These are phyloP conservation scores for Phytophthora lateralis DNA, from an alignment of 352 stramenopile species.

Conservation along the genomic window DNA sequence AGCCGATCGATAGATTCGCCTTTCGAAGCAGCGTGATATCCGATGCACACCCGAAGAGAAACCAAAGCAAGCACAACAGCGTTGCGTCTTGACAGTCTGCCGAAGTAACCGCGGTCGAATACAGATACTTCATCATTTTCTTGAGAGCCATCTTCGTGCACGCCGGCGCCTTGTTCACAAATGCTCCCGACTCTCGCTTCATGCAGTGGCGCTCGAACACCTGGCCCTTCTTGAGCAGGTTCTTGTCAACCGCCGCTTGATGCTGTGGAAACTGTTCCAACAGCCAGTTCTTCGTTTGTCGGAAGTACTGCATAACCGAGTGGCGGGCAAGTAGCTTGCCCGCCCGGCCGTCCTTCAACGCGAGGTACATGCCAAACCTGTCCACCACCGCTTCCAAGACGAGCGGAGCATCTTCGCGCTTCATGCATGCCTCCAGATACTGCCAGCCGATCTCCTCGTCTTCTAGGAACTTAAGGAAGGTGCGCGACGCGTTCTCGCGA, in stretches of 20 bases:
- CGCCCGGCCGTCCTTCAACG: too few species aligned
- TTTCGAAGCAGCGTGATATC: conserved; percentile 25
- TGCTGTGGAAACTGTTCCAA: conserved; percentile 16
- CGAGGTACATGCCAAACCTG: too few species aligned
- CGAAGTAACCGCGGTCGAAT: too few species aligned
- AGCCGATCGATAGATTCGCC: conserved; percentile 21
- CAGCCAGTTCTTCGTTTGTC: conserved; percentile 27
- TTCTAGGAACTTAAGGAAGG: conserved; percentile 5
- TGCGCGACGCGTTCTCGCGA: conserved; percentile 13
- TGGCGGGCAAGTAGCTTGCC: too few species aligned
- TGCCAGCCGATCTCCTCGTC: too few species aligned
- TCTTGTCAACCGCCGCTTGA: conserved; percentile 1
- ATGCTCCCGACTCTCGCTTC: conserved; percentile 1
- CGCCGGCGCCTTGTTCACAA: conserved; percentile 11
- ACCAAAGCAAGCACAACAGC: too few species aligned
- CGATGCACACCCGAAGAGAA: conserved; percentile 28
- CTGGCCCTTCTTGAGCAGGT: conserved; percentile 22
- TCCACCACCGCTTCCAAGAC: too few species aligned
- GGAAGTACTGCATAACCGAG: conserved; percentile 20
- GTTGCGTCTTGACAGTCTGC: too few species aligned
- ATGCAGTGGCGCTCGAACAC: conserved; percentile 18
- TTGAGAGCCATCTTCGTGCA: conserved; percentile 16
- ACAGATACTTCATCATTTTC: conserved; percentile 8
- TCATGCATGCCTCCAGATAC: too few species aligned
- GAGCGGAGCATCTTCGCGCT: too few species aligned